Evolutionary conservation across 768 basidiomycete species (phyloP).

Genomic region (Amanita rubescens): DNA sequence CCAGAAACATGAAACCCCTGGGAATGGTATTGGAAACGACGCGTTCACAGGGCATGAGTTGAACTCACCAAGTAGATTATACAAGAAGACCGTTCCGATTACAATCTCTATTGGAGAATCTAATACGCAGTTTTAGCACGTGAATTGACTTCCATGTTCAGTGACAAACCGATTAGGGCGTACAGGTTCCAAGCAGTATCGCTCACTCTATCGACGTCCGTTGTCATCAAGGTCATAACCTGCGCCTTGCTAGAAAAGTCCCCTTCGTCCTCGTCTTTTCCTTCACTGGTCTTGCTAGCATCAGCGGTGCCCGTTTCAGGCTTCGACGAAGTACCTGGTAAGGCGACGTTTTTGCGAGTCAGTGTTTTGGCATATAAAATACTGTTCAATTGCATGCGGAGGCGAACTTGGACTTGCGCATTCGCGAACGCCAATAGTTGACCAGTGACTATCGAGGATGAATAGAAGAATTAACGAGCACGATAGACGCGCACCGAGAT

Average conservation of each 20-base stretch:
- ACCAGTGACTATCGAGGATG: slow-evolving; percentile 39
- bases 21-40: neutral
- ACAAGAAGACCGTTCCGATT: slow-evolving; percentile 71
- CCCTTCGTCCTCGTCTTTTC: slow-evolving; percentile 39
- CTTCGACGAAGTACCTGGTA: slow-evolving; percentile 31
- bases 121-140: slow-evolving; percentile 15
- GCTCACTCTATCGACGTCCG: slow-evolving; percentile 85
- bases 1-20: slow-evolving; percentile 63
- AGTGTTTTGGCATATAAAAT: slow-evolving; percentile 81
- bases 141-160: neutral
- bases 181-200: slow-evolving; percentile 80
- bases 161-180: slow-evolving; percentile 56
- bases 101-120: slow-evolving; percentile 75
- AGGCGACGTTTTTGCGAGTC: slow-evolving; percentile 77
- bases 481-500: slow-evolving; percentile 23
- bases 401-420: slow-evolving; percentile 59
- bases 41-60: neutral
- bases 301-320: slow-evolving; percentile 10
- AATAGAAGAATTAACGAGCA: neutral
- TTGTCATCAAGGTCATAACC: slow-evolving; percentile 95
- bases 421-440: slow-evolving; percentile 69
- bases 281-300: slow-evolving; percentile 7
- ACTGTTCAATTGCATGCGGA: slow-evolving; percentile 77
- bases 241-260: slow-evolving; percentile 65
- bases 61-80: slow-evolving; percentile 59